These are phyloP conservation scores for Tremella fuciformis DNA, from an alignment of 768 basidiomycete species.

Conservation along the genomic window DNA sequence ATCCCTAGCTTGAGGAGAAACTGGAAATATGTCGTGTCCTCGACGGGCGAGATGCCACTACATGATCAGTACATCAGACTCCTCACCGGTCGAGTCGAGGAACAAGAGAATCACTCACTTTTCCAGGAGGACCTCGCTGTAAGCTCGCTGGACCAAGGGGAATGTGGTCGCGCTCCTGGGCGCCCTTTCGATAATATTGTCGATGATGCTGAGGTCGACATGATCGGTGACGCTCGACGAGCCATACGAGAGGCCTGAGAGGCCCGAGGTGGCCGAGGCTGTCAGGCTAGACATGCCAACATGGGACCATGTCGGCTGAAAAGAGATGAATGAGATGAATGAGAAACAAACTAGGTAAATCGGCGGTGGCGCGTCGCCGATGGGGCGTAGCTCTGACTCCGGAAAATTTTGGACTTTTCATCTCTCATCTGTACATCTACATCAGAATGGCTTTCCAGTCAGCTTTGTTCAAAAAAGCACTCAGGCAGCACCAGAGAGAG, in stretches of 20 bases:
- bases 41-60: constrained; percentile 36
- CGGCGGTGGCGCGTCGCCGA: too few species aligned
- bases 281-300: constrained; percentile 13
- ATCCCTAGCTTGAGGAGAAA: constrained; percentile 45
- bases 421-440: too few species aligned
- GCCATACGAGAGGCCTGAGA: constrained; percentile 20
- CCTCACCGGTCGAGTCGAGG: background rate
- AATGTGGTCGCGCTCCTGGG: constrained; percentile 41
- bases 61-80: background rate
- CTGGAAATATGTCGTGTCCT: constrained; percentile 43
- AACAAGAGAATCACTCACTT: constrained; percentile 25
- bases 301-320: background rate
- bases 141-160: constrained; percentile 38
- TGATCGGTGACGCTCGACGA: constrained; percentile 21
- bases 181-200: constrained; percentile 37
- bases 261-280: constrained; percentile 14
- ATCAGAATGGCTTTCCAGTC: too few species aligned
- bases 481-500: too few species aligned
- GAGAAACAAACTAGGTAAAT: background rate
- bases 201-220: constrained; percentile 40
- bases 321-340: background rate
- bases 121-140: constrained; percentile 35
- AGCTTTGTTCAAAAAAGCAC: too few species aligned
- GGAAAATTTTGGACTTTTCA: too few species aligned
- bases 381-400: too few species aligned